Evolutionary conservation across 2,329 filamentous ascomycete species (phyloP).

Genomic region (Byssothecium circinans): DNA sequence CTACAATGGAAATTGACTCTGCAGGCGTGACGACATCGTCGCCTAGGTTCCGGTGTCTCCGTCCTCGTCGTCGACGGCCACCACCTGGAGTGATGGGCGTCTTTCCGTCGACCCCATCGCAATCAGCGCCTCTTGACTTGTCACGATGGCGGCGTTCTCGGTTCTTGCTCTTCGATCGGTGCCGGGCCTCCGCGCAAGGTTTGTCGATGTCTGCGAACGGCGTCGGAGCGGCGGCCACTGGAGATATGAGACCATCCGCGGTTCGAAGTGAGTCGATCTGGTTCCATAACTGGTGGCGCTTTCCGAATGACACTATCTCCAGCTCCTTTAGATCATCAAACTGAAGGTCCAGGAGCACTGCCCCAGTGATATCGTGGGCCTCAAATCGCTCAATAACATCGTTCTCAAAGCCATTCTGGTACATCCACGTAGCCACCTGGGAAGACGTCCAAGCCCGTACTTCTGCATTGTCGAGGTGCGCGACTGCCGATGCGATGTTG

Average conservation of each 20-base stretch:
- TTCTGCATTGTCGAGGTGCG: conserved; percentile 62
- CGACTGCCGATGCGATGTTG: conserved; percentile 54
- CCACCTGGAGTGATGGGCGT: conserved; percentile 38
- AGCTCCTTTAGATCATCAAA: conserved; percentile 85
- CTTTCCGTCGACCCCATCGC: conserved; percentile 27
- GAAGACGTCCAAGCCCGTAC: conserved; percentile 71
- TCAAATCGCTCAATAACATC: conserved; percentile 80
- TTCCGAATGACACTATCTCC: conserved; percentile 78
- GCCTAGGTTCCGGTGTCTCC: conserved; percentile 41
- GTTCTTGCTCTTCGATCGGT: conserved; percentile 42
- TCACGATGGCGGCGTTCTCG: conserved; percentile 33
- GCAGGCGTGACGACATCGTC: conserved; percentile 74
- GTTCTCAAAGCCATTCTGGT: conserved; percentile 76
- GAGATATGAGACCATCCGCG: conserved; percentile 44
- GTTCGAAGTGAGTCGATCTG: conserved; percentile 70
- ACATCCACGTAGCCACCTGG: conserved; percentile 85
- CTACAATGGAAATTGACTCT: conserved; percentile 88
- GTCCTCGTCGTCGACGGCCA: conserved; percentile 43
- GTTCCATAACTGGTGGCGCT: conserved; percentile 77
- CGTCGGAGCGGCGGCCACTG: conserved; percentile 47
- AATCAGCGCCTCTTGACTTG: conserved; percentile 30
- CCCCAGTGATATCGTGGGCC: conserved; percentile 88
- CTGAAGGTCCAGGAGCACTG: conserved; percentile 85
- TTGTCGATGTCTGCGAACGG: conserved; percentile 53
- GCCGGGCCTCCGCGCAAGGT: conserved; percentile 44